phyloP scores from a whole-genome alignment of 768 basidiomycete species.

The Paxillus ammoniavirescens region DNA sequence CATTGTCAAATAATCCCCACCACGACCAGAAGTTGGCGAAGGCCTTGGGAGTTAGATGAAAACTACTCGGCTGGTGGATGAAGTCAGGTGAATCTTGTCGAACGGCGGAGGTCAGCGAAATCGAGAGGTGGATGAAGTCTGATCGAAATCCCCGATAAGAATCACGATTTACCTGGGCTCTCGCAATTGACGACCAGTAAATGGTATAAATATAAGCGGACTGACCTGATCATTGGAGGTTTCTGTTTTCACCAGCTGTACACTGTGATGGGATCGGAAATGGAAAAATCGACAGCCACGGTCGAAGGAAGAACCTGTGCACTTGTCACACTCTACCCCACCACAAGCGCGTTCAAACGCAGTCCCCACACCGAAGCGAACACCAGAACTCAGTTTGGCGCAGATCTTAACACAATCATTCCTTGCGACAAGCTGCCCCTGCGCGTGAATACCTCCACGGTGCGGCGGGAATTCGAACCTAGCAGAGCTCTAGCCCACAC shows the following conservation, averaged over 20 bases:
- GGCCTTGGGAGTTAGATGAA: conserved; percentile 82
- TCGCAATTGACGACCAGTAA: background rate
- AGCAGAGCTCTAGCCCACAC: conserved; percentile 1
- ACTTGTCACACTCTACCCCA: conserved; percentile 59
- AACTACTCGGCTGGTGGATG: conserved; percentile 51
- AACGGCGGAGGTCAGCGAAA: conserved; percentile 76
- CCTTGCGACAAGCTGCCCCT: conserved; percentile 19
- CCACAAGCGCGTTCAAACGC: conserved; percentile 77
- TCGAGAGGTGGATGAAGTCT: conserved; percentile 89
- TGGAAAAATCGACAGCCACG: conserved; percentile 78
- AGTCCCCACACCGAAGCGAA: conserved; percentile 84
- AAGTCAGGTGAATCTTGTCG: conserved; percentile 17
- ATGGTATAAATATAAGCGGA: background rate
- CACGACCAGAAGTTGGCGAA: conserved; percentile 92
- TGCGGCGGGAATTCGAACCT: conserved; percentile 20
- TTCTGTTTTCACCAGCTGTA: conserved; percentile 54
- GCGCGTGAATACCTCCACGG: conserved; percentile 15
- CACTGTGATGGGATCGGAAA: conserved; percentile 78
- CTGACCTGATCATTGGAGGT: conserved; percentile 48
- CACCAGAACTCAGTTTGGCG: conserved; percentile 81
- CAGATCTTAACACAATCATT: conserved; percentile 64
- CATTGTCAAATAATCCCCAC: conserved; percentile 83
- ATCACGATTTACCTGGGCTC: conserved; percentile 50
- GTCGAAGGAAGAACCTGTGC: conserved; percentile 61
- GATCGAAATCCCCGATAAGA: conserved; percentile 89